Conservation (phyloP, 176 grass and related monocot genomes). For the Carex myosuroides region DNA sequence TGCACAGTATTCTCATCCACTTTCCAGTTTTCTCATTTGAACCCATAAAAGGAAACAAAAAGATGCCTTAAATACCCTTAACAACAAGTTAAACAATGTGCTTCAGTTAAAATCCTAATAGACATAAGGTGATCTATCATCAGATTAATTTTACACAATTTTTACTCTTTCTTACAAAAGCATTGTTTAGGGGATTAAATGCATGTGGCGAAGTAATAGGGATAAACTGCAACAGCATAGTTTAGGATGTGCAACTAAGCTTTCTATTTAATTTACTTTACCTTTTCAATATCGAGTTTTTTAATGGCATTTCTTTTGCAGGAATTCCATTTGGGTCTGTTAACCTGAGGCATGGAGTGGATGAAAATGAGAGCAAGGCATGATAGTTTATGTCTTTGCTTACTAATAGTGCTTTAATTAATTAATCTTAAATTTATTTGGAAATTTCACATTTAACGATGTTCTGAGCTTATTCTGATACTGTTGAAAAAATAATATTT, state of each 20-base stretch:
- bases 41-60: too few species aligned
- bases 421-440: neutral
- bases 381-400: slow-evolving; percentile 27
- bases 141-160: neutral
- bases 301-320: slow-evolving; percentile 20
- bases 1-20: neutral
- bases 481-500: slow-evolving; percentile 25
- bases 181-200: neutral
- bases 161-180: neutral
- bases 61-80: neutral
- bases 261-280: slow-evolving; percentile 11
- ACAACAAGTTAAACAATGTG: neutral
- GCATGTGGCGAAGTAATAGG: neutral
- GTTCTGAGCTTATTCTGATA: slow-evolving; percentile 4
- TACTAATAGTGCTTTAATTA: slow-evolving; percentile 1
- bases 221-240: neutral
- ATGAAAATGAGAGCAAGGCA: slow-evolving; percentile 98
- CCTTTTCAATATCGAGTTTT: slow-evolving; percentile 10
- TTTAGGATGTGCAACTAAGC: neutral
- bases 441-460: neutral
- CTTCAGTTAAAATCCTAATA: neutral
- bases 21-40: neutral
- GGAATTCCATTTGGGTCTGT: slow-evolving; percentile 99
- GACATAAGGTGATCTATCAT: neutral
- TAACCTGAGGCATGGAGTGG: slow-evolving; percentile 76